Conservation (phyloP, 2,329 filamentous ascomycete species). For the Xylariaceae sp. region DNA sequence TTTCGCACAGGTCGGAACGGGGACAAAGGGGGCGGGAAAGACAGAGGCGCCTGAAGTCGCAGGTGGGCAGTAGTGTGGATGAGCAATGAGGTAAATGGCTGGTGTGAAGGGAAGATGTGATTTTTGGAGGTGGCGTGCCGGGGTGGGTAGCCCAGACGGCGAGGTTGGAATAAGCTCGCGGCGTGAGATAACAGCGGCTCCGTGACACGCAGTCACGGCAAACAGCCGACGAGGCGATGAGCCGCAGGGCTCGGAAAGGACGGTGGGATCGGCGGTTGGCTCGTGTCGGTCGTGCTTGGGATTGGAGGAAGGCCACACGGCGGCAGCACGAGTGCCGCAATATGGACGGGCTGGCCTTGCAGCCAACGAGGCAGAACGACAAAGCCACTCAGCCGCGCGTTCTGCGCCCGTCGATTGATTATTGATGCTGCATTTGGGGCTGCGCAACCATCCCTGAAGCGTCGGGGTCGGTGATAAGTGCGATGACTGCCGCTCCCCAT, state of each 20-base stretch:
- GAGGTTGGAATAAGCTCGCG: conserved; percentile 23
- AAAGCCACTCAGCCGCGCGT: conserved; percentile 10
- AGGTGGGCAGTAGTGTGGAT: not conserved
- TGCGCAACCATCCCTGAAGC: conserved; percentile 13
- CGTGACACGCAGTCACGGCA: conserved; percentile 18
- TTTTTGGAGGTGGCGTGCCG: conserved; percentile 20
- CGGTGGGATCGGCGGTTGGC: conserved; percentile 11
- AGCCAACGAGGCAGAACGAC: conserved; percentile 6
- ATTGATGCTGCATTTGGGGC: conserved; percentile 6
- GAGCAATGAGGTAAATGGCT: conserved; percentile 2
- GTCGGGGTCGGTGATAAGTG: no score
- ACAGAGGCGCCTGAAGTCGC: conserved; percentile 1
- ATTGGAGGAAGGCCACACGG: conserved; percentile 16
- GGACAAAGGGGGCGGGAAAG: no score
- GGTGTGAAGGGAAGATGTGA: no score
- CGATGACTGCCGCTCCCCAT: no score
- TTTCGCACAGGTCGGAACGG: conserved; percentile 9
- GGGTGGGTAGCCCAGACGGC: no score
- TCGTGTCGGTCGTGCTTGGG: conserved; percentile 18
- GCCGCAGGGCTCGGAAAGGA: conserved; percentile 12
- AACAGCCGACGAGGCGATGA: conserved; percentile 16
- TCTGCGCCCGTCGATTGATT: conserved; percentile 7
- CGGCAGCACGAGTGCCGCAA: conserved; percentile 2
- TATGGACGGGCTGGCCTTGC: conserved; percentile 4
- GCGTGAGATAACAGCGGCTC: conserved; percentile 8